Evolutionary conservation across 2,329 filamentous ascomycete genomes (phyloP).

Genomic region (Dendrostoma leiphaemia): DNA sequence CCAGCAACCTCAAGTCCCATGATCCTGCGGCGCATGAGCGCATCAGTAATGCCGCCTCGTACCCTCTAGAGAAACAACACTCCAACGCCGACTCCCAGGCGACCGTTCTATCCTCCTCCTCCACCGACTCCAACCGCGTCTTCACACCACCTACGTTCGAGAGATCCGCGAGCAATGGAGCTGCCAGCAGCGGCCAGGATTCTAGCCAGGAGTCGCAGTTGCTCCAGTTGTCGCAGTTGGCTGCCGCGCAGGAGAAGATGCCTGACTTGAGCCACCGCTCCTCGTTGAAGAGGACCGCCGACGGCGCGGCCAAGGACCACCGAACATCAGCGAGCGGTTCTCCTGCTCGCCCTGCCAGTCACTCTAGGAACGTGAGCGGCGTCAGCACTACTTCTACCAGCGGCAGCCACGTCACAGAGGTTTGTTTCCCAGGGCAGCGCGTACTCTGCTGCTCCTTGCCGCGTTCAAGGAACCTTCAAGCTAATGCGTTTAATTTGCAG

Average conservation of each 20-base stretch:
- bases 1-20: background rate
- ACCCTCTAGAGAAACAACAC: conserved; percentile 11
- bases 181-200: conserved; percentile 33
- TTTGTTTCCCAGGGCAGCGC: conserved; percentile 32
- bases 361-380: conserved; percentile 71
- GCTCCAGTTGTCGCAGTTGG: conserved; percentile 56
- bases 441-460: conserved; percentile 10
- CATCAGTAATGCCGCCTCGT: background rate
- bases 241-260: conserved; percentile 52
- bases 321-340: conserved; percentile 42
- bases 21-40: background rate
- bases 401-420: conserved; percentile 74
- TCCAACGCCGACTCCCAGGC: conserved; percentile 44
- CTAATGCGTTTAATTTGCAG: conserved; percentile 40
- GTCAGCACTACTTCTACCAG: conserved; percentile 60
- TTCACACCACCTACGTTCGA: conserved; percentile 37
- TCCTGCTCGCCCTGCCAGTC: conserved; percentile 47
- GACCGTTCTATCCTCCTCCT: conserved; percentile 36
- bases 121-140: conserved; percentile 38
- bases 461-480: no score
- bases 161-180: conserved; percentile 35
- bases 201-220: conserved; percentile 57
- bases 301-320: conserved; percentile 66
- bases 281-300: conserved; percentile 72
- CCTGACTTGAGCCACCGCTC: conserved; percentile 17